Conservation (phyloP, 495 filamentous ascomycete species). For the Saxispiralis lemnorum region DNA sequence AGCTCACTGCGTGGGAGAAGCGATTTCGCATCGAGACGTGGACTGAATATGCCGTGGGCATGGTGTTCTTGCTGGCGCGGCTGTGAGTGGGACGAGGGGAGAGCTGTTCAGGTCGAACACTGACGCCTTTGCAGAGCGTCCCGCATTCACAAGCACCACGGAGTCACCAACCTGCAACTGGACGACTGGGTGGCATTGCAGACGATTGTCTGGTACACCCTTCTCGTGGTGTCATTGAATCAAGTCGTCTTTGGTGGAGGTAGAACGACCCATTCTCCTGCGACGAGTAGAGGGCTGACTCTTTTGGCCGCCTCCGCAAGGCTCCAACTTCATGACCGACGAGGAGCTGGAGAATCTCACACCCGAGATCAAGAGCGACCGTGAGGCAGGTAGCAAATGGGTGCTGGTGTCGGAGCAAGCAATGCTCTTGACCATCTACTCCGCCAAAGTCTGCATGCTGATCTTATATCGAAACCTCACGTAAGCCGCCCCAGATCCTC, state of each 20-base stretch:
- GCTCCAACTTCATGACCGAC: background rate
- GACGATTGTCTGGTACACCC: constrained; percentile 1
- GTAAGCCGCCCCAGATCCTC: background rate
- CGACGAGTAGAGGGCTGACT: background rate
- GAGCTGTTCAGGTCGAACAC: background rate
- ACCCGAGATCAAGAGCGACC: background rate
- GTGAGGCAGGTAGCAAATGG: background rate
- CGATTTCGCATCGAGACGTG: constrained; percentile 1
- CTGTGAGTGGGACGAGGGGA: background rate
- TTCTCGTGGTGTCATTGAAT: constrained; percentile 1
- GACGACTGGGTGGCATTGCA: constrained; percentile 2
- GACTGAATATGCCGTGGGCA: constrained; percentile 1
- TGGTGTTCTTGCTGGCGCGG: background rate
- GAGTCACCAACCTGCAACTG: background rate
- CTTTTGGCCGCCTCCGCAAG: background rate
- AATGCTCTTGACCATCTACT: background rate
- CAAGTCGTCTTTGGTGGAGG: constrained; percentile 1
- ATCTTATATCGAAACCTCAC: background rate
- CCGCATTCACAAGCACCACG: background rate
- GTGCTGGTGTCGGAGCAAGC: background rate
- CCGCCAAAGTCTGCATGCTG: background rate
- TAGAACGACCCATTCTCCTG: too few relatives aligned
- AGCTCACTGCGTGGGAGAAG: background rate
- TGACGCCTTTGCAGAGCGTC: background rate
- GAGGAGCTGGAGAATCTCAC: background rate